Percentiles rank a stretch among this genome's conserved stretches.
Conservation (phyloP, 2,329 filamentous ascomycete genomes). For the Sclerotinia borealis region DNA sequence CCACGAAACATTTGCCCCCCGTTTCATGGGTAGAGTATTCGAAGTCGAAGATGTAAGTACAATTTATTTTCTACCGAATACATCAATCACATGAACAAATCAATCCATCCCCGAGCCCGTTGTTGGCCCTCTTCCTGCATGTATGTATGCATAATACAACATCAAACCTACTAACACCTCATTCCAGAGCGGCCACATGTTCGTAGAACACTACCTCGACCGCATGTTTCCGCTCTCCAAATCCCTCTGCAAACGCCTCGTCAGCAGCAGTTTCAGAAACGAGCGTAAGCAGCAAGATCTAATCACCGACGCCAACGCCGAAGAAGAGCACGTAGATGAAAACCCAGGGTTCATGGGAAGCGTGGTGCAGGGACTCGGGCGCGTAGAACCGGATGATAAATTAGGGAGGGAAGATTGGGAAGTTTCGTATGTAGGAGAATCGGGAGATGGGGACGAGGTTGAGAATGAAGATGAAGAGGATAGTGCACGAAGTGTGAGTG, state of each 20-base stretch:
- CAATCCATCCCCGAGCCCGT: background rate
- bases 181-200: slow-evolving; percentile 25
- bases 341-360: slow-evolving; percentile 22
- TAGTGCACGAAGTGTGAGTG: slow-evolving; percentile 29
- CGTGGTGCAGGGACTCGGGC: slow-evolving; percentile 10
- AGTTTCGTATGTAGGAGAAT: background rate
- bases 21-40: slow-evolving; percentile 30
- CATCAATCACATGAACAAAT: background rate
- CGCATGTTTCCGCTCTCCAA: slow-evolving; percentile 30
- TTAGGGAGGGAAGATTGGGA: slow-evolving; percentile 9
- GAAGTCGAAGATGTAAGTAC: slow-evolving; percentile 13
- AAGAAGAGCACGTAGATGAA: background rate
- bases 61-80: background rate
- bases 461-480: slow-evolving; percentile 43
- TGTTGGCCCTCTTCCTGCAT: background rate
- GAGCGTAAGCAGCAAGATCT: slow-evolving; percentile 14
- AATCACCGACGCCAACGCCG: background rate
- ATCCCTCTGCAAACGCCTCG: slow-evolving; percentile 12
- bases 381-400: background rate
- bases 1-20: slow-evolving; percentile 12
- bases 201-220: slow-evolving; percentile 33
- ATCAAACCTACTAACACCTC: background rate
- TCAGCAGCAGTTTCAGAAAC: slow-evolving; percentile 17
- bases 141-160: no score
- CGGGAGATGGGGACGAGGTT: slow-evolving; percentile 36